Percentiles rank a stretch among this genome's conserved stretches.
These are phyloP conservation scores for Citrus unshiu DNA, from an alignment of 345 rosid species.

Conservation along the genomic window DNA sequence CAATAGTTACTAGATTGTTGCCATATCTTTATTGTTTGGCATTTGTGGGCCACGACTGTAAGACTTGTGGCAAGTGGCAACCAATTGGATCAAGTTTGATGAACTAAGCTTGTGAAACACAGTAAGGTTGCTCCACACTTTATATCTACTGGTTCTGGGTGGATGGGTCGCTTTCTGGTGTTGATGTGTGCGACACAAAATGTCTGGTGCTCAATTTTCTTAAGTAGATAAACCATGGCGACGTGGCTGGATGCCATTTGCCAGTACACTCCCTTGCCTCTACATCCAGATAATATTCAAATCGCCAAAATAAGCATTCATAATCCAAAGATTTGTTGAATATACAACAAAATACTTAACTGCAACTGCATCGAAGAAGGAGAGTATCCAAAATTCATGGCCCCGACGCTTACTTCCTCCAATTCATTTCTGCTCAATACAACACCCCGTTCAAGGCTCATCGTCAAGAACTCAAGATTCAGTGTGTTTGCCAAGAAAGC, in stretches of 20 bases:
- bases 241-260: slow-evolving; percentile 56
- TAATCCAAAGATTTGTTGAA: background rate
- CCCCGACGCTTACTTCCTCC: slow-evolving; percentile 68
- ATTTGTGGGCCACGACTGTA: background rate
- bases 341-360: slow-evolving; percentile 5
- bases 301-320: slow-evolving; percentile 24
- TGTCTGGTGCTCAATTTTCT: slow-evolving; percentile 23
- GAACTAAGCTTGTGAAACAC: background rate
- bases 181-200: background rate
- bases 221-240: slow-evolving; percentile 28
- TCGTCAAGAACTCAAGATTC: slow-evolving; percentile 37
- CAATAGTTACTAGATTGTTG: background rate
- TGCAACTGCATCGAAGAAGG: slow-evolving; percentile 20
- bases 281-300: slow-evolving; percentile 40
- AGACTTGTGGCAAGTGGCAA: slow-evolving; percentile 4
- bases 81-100: background rate
- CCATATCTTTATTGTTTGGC: background rate
- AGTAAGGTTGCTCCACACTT: background rate
- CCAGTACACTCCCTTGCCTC: slow-evolving; percentile 14
- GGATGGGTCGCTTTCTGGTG: background rate
- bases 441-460: slow-evolving; percentile 34
- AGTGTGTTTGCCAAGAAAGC: slow-evolving; percentile 56
- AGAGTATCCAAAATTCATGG: slow-evolving; percentile 31
- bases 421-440: slow-evolving; percentile 56
- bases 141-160: background rate